These are phyloP conservation scores for Rhizopogon rudus DNA, from an alignment of 768 basidiomycete species.

Conservation along the genomic window DNA sequence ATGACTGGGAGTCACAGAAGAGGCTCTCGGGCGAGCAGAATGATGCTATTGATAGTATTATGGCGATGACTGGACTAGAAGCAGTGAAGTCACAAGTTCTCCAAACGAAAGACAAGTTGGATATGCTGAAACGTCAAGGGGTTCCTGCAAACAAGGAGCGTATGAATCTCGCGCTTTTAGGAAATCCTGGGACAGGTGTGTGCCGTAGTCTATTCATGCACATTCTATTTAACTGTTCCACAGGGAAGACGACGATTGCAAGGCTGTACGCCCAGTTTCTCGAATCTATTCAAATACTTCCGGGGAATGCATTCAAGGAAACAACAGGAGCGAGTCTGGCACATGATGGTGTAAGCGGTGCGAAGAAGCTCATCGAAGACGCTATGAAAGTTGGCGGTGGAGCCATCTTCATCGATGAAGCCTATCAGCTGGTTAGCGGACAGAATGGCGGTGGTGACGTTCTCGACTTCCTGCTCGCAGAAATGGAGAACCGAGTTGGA, in stretches of 20 bases:
- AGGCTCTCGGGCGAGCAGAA: conserved; percentile 43
- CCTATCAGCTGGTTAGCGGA: conserved; percentile 51
- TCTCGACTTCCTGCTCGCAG: conserved; percentile 58
- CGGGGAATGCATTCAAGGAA: conserved; percentile 46
- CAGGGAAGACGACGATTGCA: conserved; percentile 64
- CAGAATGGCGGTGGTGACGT: conserved; percentile 47
- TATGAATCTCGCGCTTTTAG: conserved; percentile 53
- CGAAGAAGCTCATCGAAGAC: conserved; percentile 42
- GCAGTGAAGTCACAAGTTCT: conserved; percentile 51
- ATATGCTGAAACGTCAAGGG: conserved; percentile 40
- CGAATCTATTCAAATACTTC: conserved; percentile 42
- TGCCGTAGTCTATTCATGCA: background rate
- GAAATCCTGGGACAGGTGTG: conserved; percentile 67
- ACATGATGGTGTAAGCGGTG: conserved; percentile 44
- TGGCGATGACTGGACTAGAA: conserved; percentile 59
- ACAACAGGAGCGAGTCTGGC: conserved; percentile 53
- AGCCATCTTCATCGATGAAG: conserved; percentile 59
- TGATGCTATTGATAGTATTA: conserved; percentile 46
- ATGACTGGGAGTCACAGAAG: conserved; percentile 52
- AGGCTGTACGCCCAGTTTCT: conserved; percentile 55
- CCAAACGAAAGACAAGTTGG: conserved; percentile 47
- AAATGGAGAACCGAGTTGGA: conserved; percentile 63
- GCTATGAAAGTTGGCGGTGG: conserved; percentile 50
- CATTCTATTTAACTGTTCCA: background rate
- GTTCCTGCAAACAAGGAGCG: conserved; percentile 42